Evolutionary conservation across 352 stramenopile genomes (phyloP), one percentile per base, ranked within the genome.

Genomic region (Sclerospora graminicola): DNA sequence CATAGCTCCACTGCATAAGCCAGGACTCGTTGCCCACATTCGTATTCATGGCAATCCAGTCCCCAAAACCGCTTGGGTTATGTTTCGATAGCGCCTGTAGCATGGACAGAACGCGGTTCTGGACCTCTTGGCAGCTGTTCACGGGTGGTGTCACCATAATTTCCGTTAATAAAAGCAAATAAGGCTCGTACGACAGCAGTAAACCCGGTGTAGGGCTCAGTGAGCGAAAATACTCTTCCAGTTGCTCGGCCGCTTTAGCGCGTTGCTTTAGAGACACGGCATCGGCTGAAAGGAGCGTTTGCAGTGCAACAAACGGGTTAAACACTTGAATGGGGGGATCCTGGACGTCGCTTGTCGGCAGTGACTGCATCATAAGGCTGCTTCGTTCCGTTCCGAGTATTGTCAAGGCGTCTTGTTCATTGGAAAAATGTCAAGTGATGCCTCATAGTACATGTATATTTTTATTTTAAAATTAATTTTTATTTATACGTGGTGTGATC

Each of bases 1-100:
- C 35, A 14, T 54, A 71, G 28, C 53, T 74, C 69, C 69, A 82
- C 13, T 78, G 61, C 14, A 84, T 53, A 8, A 78, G 54, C 65
- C 66, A 80, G 7, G 45, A 47, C 15, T 82, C 63, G 21, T 69
- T 57, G 5, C 63, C 61, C 1, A 65, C 16, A 16, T 69, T 51
- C 8, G 45, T 41, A 28, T 72, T 60, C 44, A 61, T 55, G 9
- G 56, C 42, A 15, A 80, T 68, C 71, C 71, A 84, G n/a, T 84
- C 63, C 16, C 49, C 43, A 19, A 73, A 70, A 4, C 45, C 51
- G 14, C 30, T 41, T 0, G 71, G 60, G 23, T 61, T 72, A 42
- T 82, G 71, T 13, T 37, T 40, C 6, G 60, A 59, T 1, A 84
- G 42, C 13, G 60, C 54, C 36, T 57, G 54, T 8, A 84, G 41